Conservation (phyloP, 345 rosid genomes). For the Brassica nigra region DNA sequence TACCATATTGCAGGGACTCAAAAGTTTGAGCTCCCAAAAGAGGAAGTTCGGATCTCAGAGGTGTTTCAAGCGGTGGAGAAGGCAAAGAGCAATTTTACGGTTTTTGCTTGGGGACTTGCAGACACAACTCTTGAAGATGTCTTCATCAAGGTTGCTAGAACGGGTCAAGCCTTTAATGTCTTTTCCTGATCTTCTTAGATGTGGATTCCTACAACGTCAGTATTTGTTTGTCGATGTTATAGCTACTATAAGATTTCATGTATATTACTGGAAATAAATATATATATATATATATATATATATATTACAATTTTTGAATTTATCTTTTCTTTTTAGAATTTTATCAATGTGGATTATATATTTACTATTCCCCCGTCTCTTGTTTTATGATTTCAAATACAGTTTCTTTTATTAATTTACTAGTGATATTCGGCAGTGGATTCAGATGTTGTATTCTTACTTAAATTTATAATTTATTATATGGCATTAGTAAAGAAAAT, state of each 20-base stretch:
- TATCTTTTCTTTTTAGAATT: too few relatives aligned
- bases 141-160: conserved; percentile 86
- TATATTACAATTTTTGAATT: not conserved
- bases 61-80: conserved; percentile 82
- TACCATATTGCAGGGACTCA: conserved; percentile 91
- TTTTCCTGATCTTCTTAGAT: conserved; percentile 46
- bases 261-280: conserved; percentile 16
- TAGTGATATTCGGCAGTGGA: too few relatives aligned
- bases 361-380: too few relatives aligned
- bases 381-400: too few relatives aligned
- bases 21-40: conserved; percentile 91
- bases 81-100: conserved; percentile 72
- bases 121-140: conserved; percentile 97
- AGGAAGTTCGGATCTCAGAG: conserved; percentile 66
- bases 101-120: conserved; percentile 92
- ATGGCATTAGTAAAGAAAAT: too few relatives aligned
- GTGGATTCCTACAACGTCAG: conserved; percentile 4
- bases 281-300: conserved; percentile 7
- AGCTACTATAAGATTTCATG: not conserved
- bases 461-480: too few relatives aligned
- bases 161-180: conserved; percentile 52
- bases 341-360: not conserved
- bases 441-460: too few relatives aligned
- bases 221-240: conserved; percentile 14
- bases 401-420: too few relatives aligned